These are phyloP conservation scores for Drosera capensis DNA, from an alignment of 148 eudicot species.

Conservation along the genomic window DNA sequence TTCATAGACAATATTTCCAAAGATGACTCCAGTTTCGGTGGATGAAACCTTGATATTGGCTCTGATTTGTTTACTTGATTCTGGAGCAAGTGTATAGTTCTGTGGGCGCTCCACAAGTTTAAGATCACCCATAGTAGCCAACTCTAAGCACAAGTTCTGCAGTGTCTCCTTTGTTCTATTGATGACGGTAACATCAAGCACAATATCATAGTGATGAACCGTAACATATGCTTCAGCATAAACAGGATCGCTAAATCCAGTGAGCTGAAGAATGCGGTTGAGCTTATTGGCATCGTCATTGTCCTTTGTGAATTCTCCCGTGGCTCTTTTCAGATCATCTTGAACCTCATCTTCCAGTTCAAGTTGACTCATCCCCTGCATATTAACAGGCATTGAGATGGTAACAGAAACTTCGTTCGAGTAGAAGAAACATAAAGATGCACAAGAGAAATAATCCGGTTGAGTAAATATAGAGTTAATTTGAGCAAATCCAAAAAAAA, in stretches of 20 bases:
- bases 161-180: slow-evolving; percentile 88
- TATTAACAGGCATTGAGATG: slow-evolving; percentile 4
- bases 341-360: slow-evolving; percentile 96
- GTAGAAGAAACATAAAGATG: too few species aligned
- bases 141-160: slow-evolving; percentile 88
- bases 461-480: too few species aligned
- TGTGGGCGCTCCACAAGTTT: slow-evolving; percentile 97
- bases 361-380: slow-evolving; percentile 91
- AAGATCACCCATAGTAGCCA: slow-evolving; percentile 97
- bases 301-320: slow-evolving; percentile 79
- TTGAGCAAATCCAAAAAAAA: too few species aligned
- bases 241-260: slow-evolving; percentile 92
- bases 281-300: slow-evolving; percentile 77
- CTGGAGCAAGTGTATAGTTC: slow-evolving; percentile 88
- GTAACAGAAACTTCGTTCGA: slow-evolving; percentile 1
- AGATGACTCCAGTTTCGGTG: slow-evolving; percentile 90
- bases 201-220: slow-evolving; percentile 97
- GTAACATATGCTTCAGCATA: slow-evolving; percentile 98
- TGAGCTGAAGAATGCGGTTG: slow-evolving; percentile 88
- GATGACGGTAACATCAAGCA: slow-evolving; percentile 89
- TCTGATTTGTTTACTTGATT: slow-evolving; percentile 86
- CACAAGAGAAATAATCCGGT: too few species aligned
- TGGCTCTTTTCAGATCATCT: slow-evolving; percentile 92
- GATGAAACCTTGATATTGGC: slow-evolving; percentile 95
- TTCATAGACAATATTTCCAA: slow-evolving; percentile 89